A percentile compares a stretch with the other conserved stretches of the same genome.
These are phyloP conservation scores for Cyberlindnera amylophila DNA, from an alignment of 805 yeast genomes.

Conservation along the genomic window DNA sequence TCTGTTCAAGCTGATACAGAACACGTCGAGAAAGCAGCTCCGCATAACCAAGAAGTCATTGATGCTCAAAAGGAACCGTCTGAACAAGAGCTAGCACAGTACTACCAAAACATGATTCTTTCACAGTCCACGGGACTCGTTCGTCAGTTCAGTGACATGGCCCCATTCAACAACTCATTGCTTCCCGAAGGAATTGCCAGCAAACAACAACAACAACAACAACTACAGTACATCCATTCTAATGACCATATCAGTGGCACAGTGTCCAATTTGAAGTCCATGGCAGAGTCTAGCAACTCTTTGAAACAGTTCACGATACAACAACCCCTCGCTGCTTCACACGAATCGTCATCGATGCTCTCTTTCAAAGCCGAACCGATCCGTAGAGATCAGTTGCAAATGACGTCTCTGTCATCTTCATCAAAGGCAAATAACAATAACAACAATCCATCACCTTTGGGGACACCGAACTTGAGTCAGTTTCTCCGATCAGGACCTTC, in stretches of 20 bases:
- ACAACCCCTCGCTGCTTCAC: conserved; percentile 15
- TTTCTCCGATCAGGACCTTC: conserved; percentile 36
- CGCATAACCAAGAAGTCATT: neutral
- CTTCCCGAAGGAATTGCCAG: conserved; percentile 15
- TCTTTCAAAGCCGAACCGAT: conserved; percentile 24
- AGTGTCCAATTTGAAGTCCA: conserved; percentile 7
- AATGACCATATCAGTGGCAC: conserved; percentile 26
- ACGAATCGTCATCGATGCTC: conserved; percentile 20
- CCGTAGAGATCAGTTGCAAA: conserved; percentile 3
- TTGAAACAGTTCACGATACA: conserved; percentile 25
- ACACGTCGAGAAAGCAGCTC: neutral
- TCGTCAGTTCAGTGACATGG: conserved; percentile 32
- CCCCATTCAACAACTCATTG: conserved; percentile 27
- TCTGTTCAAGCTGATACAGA: neutral
- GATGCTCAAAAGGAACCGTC: conserved; percentile 5
- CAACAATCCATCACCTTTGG: conserved; percentile 21
- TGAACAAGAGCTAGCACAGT: conserved; percentile 26
- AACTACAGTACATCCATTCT: conserved; percentile 27
- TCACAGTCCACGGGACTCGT: conserved; percentile 55
- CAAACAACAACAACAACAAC: conserved; percentile 5
- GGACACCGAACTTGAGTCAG: conserved; percentile 36
- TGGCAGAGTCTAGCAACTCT: conserved; percentile 21
- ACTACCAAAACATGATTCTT: conserved; percentile 40
- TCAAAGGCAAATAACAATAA: conserved; percentile 21
- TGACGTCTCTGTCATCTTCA: conserved; percentile 15